Evolutionary conservation across 768 basidiomycete genomes (phyloP).

Genomic region (Lyophyllum atratum): DNA sequence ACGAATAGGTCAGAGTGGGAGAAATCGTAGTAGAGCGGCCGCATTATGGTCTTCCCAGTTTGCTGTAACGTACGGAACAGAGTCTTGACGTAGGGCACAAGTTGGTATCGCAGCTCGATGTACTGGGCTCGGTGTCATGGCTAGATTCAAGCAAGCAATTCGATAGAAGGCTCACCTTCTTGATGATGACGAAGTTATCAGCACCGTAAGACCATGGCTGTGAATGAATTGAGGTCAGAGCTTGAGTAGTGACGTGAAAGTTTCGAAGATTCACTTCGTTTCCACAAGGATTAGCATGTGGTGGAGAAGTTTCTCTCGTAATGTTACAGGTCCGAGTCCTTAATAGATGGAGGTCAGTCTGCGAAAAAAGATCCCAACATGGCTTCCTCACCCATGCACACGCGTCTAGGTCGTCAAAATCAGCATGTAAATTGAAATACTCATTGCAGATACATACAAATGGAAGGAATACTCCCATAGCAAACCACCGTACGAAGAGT

Average conservation of each 20-base stretch:
- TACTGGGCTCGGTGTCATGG: constrained; percentile 21
- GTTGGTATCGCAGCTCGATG: constrained; percentile 37
- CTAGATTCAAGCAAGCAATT: background rate
- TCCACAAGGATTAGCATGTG: constrained; percentile 33
- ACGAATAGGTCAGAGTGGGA: constrained; percentile 29
- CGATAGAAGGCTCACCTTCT: constrained; percentile 22
- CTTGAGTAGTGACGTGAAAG: background rate
- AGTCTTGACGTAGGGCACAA: constrained; percentile 31
- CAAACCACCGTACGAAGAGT: constrained; percentile 36
- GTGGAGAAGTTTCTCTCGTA: constrained; percentile 18
- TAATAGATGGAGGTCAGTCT: background rate
- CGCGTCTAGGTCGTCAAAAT: constrained; percentile 26
- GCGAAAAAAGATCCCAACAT: background rate
- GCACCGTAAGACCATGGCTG: constrained; percentile 39
- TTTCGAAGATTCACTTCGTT: constrained; percentile 26
- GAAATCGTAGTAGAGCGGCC: constrained; percentile 35
- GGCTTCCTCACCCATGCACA: constrained; percentile 28
- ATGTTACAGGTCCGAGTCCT: constrained; percentile 31
- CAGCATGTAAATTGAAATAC: background rate
- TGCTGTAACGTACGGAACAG: constrained; percentile 33
- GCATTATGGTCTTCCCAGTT: constrained; percentile 32
- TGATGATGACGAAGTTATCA: constrained; percentile 35
- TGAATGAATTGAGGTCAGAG: background rate
- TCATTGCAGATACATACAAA: constrained; percentile 25
- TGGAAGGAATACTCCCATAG: constrained; percentile 38